phyloP scores from a whole-genome alignment of 768 basidiomycete species.

The Royoungia palumana region DNA sequence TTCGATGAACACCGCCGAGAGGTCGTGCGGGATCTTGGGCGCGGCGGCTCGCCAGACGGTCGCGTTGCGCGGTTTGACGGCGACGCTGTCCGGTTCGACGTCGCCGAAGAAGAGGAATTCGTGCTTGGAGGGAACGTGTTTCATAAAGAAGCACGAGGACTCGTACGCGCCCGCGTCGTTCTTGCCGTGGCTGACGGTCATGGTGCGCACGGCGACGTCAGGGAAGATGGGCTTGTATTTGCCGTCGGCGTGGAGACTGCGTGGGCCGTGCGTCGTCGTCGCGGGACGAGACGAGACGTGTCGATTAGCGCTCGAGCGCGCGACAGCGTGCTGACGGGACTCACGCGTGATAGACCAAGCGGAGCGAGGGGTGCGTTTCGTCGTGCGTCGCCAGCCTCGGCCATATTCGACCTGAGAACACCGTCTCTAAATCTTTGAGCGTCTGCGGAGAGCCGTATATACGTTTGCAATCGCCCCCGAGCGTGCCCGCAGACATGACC shows the following conservation, averaged over 20 bases:
- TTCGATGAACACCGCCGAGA: slow-evolving; percentile 89
- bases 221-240: slow-evolving; percentile 51
- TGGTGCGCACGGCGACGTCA: slow-evolving; percentile 57
- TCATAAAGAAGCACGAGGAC: slow-evolving; percentile 83
- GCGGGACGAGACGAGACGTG: no score
- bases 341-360: slow-evolving; percentile 63
- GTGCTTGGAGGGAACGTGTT: slow-evolving; percentile 52
- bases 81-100: slow-evolving; percentile 80
- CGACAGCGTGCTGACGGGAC: slow-evolving; percentile 24
- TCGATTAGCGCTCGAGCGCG: no score
- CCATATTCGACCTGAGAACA: slow-evolving; percentile 82
- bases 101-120: slow-evolving; percentile 96
- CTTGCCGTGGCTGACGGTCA: slow-evolving; percentile 74
- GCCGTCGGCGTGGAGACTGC: slow-evolving; percentile 46
- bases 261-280: no score
- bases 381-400: slow-evolving; percentile 79
- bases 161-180: slow-evolving; percentile 57
- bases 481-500: slow-evolving; percentile 78
- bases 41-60: slow-evolving; percentile 84
- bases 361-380: slow-evolving; percentile 54
- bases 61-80: slow-evolving; percentile 55
- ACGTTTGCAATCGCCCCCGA: slow-evolving; percentile 57
- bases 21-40: slow-evolving; percentile 60
- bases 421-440: slow-evolving; percentile 62
- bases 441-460: slow-evolving; percentile 60